A percentile compares a stretch with the other conserved stretches of the same genome.
Conservation (phyloP, 2,329 filamentous ascomycete genomes). For the Colletotrichum viniferum region DNA sequence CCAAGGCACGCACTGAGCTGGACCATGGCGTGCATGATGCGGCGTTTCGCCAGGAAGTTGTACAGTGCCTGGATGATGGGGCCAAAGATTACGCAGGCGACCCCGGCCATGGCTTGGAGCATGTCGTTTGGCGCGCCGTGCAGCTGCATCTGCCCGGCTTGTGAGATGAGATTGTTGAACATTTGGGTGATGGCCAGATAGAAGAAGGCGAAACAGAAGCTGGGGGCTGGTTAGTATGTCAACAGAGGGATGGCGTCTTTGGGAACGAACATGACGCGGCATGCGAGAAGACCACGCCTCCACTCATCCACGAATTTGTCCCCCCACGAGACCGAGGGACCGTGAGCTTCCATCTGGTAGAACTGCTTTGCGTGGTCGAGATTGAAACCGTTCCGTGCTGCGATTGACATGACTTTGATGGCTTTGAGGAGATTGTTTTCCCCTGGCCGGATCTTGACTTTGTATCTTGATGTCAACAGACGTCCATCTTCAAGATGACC, state of each 20-base stretch:
- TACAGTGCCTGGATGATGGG: slow-evolving; percentile 59
- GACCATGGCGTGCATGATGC: slow-evolving; percentile 31
- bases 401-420: slow-evolving; percentile 52
- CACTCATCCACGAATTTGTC: slow-evolving; percentile 75
- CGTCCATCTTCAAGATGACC: background rate
- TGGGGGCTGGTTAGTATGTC: background rate
- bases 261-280: slow-evolving; percentile 68
- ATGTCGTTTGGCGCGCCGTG: slow-evolving; percentile 60
- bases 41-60: slow-evolving; percentile 49
- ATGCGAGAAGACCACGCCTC: slow-evolving; percentile 68
- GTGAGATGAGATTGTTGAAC: slow-evolving; percentile 58
- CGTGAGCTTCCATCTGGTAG: slow-evolving; percentile 56
- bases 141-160: slow-evolving; percentile 56
- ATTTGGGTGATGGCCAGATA: slow-evolving; percentile 56
- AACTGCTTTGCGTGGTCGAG: slow-evolving; percentile 38
- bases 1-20: slow-evolving; percentile 23
- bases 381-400: slow-evolving; percentile 33
- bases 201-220: slow-evolving; percentile 12
- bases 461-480: background rate
- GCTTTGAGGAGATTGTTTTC: slow-evolving; percentile 58
- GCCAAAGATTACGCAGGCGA: slow-evolving; percentile 57
- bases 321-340: slow-evolving; percentile 59
- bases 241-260: background rate
- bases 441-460: slow-evolving; percentile 45
- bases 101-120: slow-evolving; percentile 57